A percentile compares a stretch with the other conserved stretches of the same genome.
phyloP scores from a whole-genome alignment of 2,329 filamentous ascomycete species.

The Celoporthe dispersa region DNA sequence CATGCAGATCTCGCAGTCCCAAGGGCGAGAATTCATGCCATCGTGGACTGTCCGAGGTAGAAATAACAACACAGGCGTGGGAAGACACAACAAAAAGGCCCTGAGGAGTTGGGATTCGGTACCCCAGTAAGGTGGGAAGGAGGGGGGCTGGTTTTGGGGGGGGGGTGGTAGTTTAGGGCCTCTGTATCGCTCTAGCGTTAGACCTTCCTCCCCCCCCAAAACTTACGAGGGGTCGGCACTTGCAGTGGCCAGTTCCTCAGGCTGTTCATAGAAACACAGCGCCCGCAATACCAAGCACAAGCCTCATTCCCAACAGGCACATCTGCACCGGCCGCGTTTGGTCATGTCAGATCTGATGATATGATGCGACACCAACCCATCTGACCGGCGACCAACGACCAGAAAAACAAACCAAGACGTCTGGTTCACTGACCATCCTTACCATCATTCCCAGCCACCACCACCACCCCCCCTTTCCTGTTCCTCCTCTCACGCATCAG shows the following conservation, averaged over 20 bases:
- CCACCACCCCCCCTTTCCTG: neutral
- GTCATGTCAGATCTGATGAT: slow-evolving; percentile 1
- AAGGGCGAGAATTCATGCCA: neutral
- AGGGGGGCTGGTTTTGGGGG: too few relatives aligned
- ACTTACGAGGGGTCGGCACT: neutral
- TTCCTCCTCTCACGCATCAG: neutral
- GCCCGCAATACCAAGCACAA: slow-evolving; percentile 15
- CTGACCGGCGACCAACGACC: neutral
- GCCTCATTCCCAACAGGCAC: slow-evolving; percentile 1
- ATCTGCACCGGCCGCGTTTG: neutral
- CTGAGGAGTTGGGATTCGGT: neutral
- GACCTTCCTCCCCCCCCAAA: neutral
- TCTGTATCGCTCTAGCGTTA: neutral
- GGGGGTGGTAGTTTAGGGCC: neutral
- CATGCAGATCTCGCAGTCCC: neutral
- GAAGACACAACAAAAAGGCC: neutral
- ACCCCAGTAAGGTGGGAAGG: neutral
- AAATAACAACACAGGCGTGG: neutral
- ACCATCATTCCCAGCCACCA: neutral
- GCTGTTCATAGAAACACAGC: neutral
- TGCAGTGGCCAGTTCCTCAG: neutral
- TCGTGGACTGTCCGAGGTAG: neutral
- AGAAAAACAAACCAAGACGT: neutral
- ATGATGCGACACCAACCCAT: neutral
- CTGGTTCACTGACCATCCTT: neutral